Evolutionary conservation across 345 rosid species (phyloP).

Genomic region (rapeseed (Brassica napus)): Da-Ae NC_063446.1:15834001-15834500

Average conservation of each 20-base stretch:
- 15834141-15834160: not conserved
- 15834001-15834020: not conserved
- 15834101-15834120: not conserved
- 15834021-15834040: not conserved
- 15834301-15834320: slow-evolving; percentile 3
- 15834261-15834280: slow-evolving; percentile 62
- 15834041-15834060: not conserved
- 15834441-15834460: slow-evolving; percentile 98
- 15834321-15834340: slow-evolving; percentile 1
- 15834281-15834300: slow-evolving; percentile 50
- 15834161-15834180: not conserved
- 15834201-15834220: not conserved
- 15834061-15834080: not conserved
- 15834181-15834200: not conserved
- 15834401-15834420: not conserved
- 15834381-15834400: not conserved
- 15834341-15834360: not conserved
- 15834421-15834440: slow-evolving; percentile 26
- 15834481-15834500: slow-evolving; percentile 46
- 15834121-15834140: not conserved
- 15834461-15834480: slow-evolving; percentile 90
- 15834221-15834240: not conserved
- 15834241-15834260: not conserved
- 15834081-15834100: not conserved
- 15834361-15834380: not conserved